Base-by-base conservation (phyloP, 2,329 filamentous ascomycete genomes). In the Pestalotiopsis sp. region DNA sequence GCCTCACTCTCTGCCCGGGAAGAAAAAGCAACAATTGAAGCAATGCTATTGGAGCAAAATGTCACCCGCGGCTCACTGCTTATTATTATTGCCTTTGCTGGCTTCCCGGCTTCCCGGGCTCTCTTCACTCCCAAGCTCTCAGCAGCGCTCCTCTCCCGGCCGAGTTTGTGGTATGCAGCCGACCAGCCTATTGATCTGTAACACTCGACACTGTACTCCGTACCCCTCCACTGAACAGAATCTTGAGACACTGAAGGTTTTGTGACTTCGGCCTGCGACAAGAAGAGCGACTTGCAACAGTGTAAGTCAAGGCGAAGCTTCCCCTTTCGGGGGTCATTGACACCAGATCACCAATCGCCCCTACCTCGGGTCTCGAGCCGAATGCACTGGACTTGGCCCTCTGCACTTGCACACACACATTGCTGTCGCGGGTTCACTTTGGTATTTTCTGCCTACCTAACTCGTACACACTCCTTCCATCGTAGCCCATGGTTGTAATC, bases 161-260 rank as follows among this genome's bases (percentile, higher is more conserved):
- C 31, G 31, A 36, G 31, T 36, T 36, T 36, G 31, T 36, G 31
- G 31, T 36, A 36, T 36, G 31, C 31, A 36, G 31, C 31, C 31
- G 31, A 36, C 6, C 31, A 36, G 25, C 25, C 12, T 59, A 20
- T 23, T 23, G 23, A 23, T 2, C 11, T 25, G 13, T 23, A 14
- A 11, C n/a, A 14, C 31, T 23, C 14, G 17, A n/a, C 17, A 17
- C 9, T 31, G 41, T 25, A 13, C n/a, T 4, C 7, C 17, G 6
- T 36, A 39, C 67, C 36, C 45, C 31, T 45, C 45, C 41, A 59
- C 20, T 6, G 45, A n/a, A 17, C 45, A 49, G 13, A 49, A 23
- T 68, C 39, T 39, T 68, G 67, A 67, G 65, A 67, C 65, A 23
- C 65, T 41, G 57, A 67, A 59, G 65, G 65, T 67, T 67, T 67